Evolutionary conservation across 2,329 filamentous ascomycete species (phyloP), one percentile per base, ranked within the genome.

Genomic region (Zalaria obscura): DNA sequence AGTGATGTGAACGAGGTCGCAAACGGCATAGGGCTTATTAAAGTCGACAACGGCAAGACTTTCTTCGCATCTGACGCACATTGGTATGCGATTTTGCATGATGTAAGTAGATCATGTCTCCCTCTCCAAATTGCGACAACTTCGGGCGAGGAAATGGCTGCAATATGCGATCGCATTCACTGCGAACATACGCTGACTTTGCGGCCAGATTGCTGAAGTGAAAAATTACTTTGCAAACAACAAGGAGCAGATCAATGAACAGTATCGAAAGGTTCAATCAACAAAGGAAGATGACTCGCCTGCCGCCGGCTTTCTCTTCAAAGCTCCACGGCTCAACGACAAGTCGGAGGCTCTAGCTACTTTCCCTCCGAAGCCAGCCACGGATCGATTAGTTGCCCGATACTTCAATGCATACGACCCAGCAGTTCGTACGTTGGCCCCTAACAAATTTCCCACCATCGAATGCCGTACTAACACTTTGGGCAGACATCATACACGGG

Each of bases 361-460:
- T 39, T 72, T 96, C 35, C 91, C 91, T 2, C 71, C 80, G 0
- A 89, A 87, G 55, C 78, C 83, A 32, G 82, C 78, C 25, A 81
- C 91, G n/a, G 77, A 94, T 53, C 79, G 85, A 25, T 69, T 96
- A 11, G 82, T 94, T 46, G 80, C 80, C 47, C 78, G 89, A 45
- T 98, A 93, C 57, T 95, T 96, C 67, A 89, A 89, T 57, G 89
- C 83, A 27, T 77, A 76, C 50, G 76, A 80, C 50, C 76, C 75
- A 9, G 70, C 72, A 27, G 72, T 75, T 39, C 72, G 65, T 68
- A 54, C 51, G 75, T 78, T 36, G 6, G 32, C n/a, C 3, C 29
- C 7, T n/a, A 2, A 32, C n/a, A 7, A 6, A 2, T 32, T 7
- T 32, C 29, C n/a, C 29, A 32, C 18, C 18, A 18, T 18, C 18